These are phyloP conservation scores for Thecaphora frezii DNA, from an alignment of 1,284 basidiomycete genomes.

Conservation along the genomic window DNA sequence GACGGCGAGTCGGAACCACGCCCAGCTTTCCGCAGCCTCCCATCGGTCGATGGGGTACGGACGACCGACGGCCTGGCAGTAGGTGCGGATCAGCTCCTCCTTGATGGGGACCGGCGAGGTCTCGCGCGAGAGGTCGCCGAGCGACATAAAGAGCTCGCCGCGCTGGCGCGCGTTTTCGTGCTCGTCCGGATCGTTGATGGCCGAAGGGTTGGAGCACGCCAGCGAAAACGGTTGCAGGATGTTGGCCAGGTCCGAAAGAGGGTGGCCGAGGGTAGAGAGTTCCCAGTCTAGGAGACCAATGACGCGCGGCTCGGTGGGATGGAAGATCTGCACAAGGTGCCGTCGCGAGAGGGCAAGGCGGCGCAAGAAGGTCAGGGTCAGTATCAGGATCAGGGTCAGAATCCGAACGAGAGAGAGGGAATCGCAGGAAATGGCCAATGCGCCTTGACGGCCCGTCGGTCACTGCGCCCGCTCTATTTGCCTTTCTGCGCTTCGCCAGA, in stretches of 20 bases:
- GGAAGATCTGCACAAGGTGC: slow-evolving; percentile 69
- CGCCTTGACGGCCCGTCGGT: too few relatives aligned
- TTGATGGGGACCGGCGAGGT: slow-evolving; percentile 66
- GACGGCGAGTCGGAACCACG: slow-evolving; percentile 81
- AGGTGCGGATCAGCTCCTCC: slow-evolving; percentile 74
- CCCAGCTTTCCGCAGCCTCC: slow-evolving; percentile 80
- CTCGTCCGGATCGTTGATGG: slow-evolving; percentile 17
- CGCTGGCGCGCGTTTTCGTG: slow-evolving; percentile 7
- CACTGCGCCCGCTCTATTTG: too few relatives aligned
- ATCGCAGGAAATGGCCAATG: too few relatives aligned
- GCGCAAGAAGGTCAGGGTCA: too few relatives aligned
- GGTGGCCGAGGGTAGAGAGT: slow-evolving; percentile 70
- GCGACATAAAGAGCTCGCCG: slow-evolving; percentile 31
- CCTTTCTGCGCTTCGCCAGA: too few relatives aligned
- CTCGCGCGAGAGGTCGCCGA: slow-evolving; percentile 62
- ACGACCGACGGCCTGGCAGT: slow-evolving; percentile 68
- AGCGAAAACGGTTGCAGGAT: slow-evolving; percentile 69
- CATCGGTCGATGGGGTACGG: slow-evolving; percentile 75
- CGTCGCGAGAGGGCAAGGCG: too few relatives aligned
- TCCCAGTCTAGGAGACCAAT: slow-evolving; percentile 98
- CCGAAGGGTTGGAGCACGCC: slow-evolving; percentile 11
- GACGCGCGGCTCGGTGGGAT: slow-evolving; percentile 84
- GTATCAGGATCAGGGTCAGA: too few relatives aligned
- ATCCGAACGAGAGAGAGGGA: too few relatives aligned
- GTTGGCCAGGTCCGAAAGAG: slow-evolving; percentile 86